Conservation (phyloP, 1,139 yeast species). For the Suhomyces atakaporum region DNA sequence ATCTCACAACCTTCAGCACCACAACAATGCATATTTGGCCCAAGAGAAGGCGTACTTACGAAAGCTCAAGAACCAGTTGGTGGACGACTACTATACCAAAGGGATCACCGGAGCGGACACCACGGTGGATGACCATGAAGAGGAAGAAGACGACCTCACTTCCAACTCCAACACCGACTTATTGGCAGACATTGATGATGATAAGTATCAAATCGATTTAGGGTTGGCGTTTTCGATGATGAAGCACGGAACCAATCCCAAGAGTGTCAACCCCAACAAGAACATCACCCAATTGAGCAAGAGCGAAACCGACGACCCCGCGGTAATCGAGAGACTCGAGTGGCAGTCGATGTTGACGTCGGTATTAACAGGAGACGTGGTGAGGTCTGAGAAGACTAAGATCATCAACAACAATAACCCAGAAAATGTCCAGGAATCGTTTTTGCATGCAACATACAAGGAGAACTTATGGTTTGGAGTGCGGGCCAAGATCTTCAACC, state of each 20-base stretch:
- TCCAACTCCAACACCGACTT: constrained; percentile 37
- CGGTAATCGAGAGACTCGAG: constrained; percentile 78
- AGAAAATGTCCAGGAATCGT: constrained; percentile 48
- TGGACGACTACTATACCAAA: constrained; percentile 70
- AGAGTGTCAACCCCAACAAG: constrained; percentile 36
- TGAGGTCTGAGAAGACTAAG: constrained; percentile 85
- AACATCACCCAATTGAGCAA: constrained; percentile 43
- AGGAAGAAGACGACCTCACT: constrained; percentile 30
- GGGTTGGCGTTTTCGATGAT: constrained; percentile 40
- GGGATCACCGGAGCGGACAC: constrained; percentile 51
- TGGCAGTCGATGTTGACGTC: constrained; percentile 95
- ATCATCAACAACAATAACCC: constrained; percentile 53
- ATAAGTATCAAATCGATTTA: constrained; percentile 45
- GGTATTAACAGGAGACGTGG: constrained; percentile 93
- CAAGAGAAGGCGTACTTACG: constrained; percentile 73
- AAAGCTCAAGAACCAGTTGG: constrained; percentile 61
- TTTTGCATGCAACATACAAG: constrained; percentile 58
- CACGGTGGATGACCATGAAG: constrained; percentile 16
- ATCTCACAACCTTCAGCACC: constrained; percentile 24
- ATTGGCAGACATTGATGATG: constrained; percentile 46
- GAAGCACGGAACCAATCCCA: constrained; percentile 26
- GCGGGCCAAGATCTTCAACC: constrained; percentile 77
- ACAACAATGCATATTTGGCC: constrained; percentile 45
- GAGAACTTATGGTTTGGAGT: constrained; percentile 83
- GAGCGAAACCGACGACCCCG: constrained; percentile 57